Evolutionary conservation across 805 yeast genomes (phyloP).

Genomic region (Wickerhamomyces bovis): DNA sequence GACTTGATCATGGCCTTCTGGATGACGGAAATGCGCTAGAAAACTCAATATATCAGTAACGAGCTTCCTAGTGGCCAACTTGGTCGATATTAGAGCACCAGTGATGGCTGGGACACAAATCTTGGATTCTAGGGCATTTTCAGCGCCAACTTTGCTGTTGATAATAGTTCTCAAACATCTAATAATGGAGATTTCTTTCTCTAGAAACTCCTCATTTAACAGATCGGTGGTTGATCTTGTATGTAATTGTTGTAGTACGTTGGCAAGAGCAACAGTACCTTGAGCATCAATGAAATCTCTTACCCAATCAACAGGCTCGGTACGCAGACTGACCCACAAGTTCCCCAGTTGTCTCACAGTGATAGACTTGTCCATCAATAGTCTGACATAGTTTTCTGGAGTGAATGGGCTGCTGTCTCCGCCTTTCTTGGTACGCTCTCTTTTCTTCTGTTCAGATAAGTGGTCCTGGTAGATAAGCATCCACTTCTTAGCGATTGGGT

Average conservation of each 20-base stretch:
- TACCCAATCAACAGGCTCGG: slow-evolving; percentile 86
- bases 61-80: slow-evolving; percentile 66
- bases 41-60: slow-evolving; percentile 73
- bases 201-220: slow-evolving; percentile 41
- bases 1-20: slow-evolving; percentile 51
- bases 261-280: slow-evolving; percentile 75
- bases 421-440: slow-evolving; percentile 29
- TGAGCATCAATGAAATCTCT: slow-evolving; percentile 67
- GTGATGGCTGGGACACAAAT: slow-evolving; percentile 54
- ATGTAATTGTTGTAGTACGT: slow-evolving; percentile 51
- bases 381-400: slow-evolving; percentile 74
- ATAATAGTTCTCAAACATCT: slow-evolving; percentile 72
- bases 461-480: slow-evolving; percentile 84
- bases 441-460: slow-evolving; percentile 64
- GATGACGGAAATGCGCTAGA: slow-evolving; percentile 39
- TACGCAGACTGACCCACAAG: slow-evolving; percentile 85
- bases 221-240: slow-evolving; percentile 23
- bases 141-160: slow-evolving; percentile 58
- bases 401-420: slow-evolving; percentile 25
- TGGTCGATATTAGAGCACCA: slow-evolving; percentile 68
- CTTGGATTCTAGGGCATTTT: slow-evolving; percentile 41
- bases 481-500: slow-evolving; percentile 81
- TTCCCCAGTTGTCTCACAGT: slow-evolving; percentile 68
- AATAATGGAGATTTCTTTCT: slow-evolving; percentile 68
- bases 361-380: slow-evolving; percentile 63